Conservation (phyloP, 23 red algal species). For the Cyanidiococcus yangmingshanensis region DNA sequence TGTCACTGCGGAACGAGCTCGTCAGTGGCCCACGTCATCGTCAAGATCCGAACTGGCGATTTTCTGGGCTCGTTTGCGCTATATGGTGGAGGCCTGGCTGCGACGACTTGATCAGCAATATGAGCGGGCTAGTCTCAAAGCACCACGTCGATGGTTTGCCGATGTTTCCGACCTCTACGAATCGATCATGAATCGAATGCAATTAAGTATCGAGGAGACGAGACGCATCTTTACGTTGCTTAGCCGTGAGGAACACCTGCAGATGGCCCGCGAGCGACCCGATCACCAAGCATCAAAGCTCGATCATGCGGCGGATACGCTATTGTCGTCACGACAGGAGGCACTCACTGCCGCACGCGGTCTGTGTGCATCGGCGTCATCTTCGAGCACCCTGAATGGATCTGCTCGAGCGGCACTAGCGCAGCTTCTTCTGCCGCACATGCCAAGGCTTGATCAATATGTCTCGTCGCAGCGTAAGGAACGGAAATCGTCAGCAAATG, state of each 20-base stretch:
- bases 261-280: not conserved
- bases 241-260: not conserved
- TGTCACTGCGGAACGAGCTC: not conserved
- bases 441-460: not conserved
- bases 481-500: not conserved
- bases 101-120: not conserved
- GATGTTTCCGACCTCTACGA: slow-evolving; percentile 9
- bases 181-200: not conserved
- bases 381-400: not conserved
- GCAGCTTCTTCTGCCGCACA: slow-evolving; percentile 9
- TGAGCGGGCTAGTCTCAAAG: not conserved
- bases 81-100: not conserved
- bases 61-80: not conserved
- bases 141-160: slow-evolving; percentile 3
- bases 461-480: not conserved
- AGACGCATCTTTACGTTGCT: not conserved
- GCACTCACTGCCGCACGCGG: not conserved
- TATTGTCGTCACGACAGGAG: not conserved
- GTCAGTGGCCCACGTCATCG: not conserved
- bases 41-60: not conserved
- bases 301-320: not conserved
- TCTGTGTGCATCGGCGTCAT: not conserved
- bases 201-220: not conserved
- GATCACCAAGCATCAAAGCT: not conserved
- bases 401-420: not conserved